A percentile compares a stretch with the other conserved stretches of the same genome.
Evolutionary conservation across 345 rosid genomes (phyloP).

Genomic region (Cardamine chenopodiifolia): DNA sequence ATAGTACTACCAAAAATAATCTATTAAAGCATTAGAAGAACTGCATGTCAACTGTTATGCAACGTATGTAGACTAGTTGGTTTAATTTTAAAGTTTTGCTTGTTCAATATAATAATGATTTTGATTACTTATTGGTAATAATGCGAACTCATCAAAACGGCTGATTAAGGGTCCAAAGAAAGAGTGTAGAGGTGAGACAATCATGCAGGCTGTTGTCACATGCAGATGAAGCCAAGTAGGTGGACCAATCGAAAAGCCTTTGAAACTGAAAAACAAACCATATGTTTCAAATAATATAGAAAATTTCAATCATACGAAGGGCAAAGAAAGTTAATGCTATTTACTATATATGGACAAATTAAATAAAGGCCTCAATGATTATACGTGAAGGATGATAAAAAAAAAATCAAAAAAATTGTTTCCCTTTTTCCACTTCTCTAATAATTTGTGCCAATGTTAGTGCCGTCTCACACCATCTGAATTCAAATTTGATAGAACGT

Average conservation of each 20-base stretch:
- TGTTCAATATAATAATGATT: constrained; percentile 7
- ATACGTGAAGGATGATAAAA: neutral
- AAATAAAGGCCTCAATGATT: constrained; percentile 23
- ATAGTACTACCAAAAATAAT: neutral
- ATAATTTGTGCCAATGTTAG: neutral
- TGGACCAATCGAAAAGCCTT: constrained; percentile 43
- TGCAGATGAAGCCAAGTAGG: constrained; percentile 41
- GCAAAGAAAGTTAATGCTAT: constrained; percentile 23
- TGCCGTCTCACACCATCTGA: neutral
- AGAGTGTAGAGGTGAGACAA: constrained; percentile 26
- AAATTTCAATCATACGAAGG: constrained; percentile 29
- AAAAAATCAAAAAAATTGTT: neutral
- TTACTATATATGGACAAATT: constrained; percentile 20
- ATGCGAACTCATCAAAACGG: constrained; percentile 35
- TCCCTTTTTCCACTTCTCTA: neutral
- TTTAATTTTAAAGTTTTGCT: constrained; percentile 12
- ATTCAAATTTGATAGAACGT: neutral
- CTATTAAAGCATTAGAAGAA: constrained; percentile 13
- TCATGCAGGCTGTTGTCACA: constrained; percentile 40
- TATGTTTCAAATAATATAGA: constrained; percentile 28
- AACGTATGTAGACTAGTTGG: constrained; percentile 33
- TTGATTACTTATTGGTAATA: constrained; percentile 20
- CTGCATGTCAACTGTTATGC: constrained; percentile 38
- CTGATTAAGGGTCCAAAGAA: constrained; percentile 23
- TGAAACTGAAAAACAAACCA: constrained; percentile 24